Percentiles rank a stretch among this genome's conserved stretches.
Conservation (phyloP, 805 yeast species). For the Candida coquimbonensis region DNA sequence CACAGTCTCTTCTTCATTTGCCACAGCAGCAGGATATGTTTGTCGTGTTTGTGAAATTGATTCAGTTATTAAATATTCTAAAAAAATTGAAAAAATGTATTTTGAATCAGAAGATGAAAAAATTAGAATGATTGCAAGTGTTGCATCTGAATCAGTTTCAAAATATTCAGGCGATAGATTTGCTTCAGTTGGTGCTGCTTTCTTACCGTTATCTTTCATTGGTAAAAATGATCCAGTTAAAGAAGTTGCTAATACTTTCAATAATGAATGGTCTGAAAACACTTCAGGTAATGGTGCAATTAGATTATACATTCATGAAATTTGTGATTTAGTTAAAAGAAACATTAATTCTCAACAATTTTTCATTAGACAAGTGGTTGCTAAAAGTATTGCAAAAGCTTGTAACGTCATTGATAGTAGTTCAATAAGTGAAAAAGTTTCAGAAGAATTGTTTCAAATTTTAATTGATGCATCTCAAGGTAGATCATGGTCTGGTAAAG, state of each 20-base stretch:
- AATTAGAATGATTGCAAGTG: conserved; percentile 45
- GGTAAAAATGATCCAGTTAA: conserved; percentile 61
- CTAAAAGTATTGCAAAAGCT: conserved; percentile 56
- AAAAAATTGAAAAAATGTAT: conserved; percentile 44
- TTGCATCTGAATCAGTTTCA: conserved; percentile 59
- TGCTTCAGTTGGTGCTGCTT: conserved; percentile 50
- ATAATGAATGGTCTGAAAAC: conserved; percentile 68
- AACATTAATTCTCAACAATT: conserved; percentile 55
- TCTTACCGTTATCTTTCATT: conserved; percentile 72
- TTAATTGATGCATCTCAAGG: conserved; percentile 62
- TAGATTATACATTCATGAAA: conserved; percentile 63
- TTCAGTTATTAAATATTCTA: conserved; percentile 46
- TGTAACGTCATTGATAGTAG: conserved; percentile 37
- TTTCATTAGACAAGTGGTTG: conserved; percentile 61
- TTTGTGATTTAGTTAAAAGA: conserved; percentile 41
- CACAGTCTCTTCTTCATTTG: conserved; percentile 68
- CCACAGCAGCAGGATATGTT: conserved; percentile 73
- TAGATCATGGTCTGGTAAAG: conserved; percentile 87
- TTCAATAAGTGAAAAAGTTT: conserved; percentile 16
- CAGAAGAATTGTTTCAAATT: conserved; percentile 38
- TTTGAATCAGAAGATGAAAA: conserved; percentile 49
- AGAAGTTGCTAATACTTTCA: conserved; percentile 42
- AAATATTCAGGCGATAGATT: conserved; percentile 65
- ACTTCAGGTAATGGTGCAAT: conserved; percentile 71
- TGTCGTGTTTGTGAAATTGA: conserved; percentile 54